phyloP scores from a whole-genome alignment of 345 rosid species.

The Hibiscus tridactylites region DNA sequence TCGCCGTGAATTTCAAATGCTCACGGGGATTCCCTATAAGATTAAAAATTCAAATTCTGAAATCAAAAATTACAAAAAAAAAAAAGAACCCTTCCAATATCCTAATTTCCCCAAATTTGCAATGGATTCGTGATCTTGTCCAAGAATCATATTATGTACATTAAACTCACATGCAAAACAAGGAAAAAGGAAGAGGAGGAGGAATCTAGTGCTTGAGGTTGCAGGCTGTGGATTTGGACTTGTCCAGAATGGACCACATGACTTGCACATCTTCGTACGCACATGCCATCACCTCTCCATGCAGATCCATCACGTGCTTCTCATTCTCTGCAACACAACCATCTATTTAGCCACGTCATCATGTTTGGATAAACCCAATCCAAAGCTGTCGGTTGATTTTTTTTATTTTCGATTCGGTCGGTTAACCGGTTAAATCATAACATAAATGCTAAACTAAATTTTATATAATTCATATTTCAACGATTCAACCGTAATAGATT shows the following conservation, averaged over 20 bases:
- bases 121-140: not conserved
- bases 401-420: too few species aligned
- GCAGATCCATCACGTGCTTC: slow-evolving; percentile 49
- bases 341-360: too few species aligned
- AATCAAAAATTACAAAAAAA: not conserved
- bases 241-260: slow-evolving; percentile 96
- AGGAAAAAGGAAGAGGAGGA: not conserved
- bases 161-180: not conserved
- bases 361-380: too few species aligned
- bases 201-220: slow-evolving; percentile 32
- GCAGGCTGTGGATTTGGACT: slow-evolving; percentile 54
- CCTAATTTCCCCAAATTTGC: not conserved
- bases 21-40: slow-evolving; percentile 25
- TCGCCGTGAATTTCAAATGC: slow-evolving; percentile 16
- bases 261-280: slow-evolving; percentile 85
- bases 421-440: too few species aligned
- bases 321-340: slow-evolving; percentile 39
- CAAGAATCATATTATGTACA: not conserved
- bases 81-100: not conserved
- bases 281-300: slow-evolving; percentile 91
- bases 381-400: too few species aligned
- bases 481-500: too few species aligned
- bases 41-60: not conserved
- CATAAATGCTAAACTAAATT: too few species aligned
- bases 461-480: too few species aligned